Base-by-base conservation (phyloP, 2,329 filamentous ascomycete species). In the Colletotrichum australisinense region DNA sequence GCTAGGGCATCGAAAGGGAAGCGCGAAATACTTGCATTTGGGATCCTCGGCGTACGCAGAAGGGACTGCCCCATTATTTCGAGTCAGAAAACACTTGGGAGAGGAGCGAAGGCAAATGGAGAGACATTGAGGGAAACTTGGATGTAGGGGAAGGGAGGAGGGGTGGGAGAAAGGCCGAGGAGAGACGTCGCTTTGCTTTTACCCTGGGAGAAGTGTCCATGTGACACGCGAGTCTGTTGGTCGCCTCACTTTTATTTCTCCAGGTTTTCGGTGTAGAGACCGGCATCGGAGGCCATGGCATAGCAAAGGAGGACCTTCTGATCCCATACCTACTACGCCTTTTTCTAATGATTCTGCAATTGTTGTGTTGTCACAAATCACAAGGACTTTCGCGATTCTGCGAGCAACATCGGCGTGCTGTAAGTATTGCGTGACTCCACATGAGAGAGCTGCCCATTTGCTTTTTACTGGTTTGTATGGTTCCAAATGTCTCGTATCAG, bases 1-100 rank as follows among this genome's bases (percentile, higher is more conserved):
- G 56, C 56, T 46, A 28, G 67, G 62, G 62, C 67, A 73, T 57
- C 46, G 49, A 38, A 38, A 63, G 56, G 69, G 56, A 35, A 52
- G 67, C 67, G 71, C 60, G 49, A 73, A 62, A 69, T n/a, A 68
- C 60, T 74, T 74, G 69, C 65, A 73, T 73, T 66, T 74, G 69
- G 73, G 69, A 63, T 66, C 59, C 69, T 74, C 55, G 73, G 73
- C 69, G 73, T 69, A 74, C 53, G 69, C 73, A 74, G 69, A 74
- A 74, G 64, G 72, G 68, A 68, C 57, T 69, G 65, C 69, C 57
- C 62, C 46, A 56, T 73, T 55, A 66, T 73, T 73, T 71, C 56
- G 67, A 73, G 60, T 58, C 49, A 56, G 66, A 73, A 73, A 65
- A 70, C 46, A 59, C 26, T 12, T 53, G 46, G 30, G 46, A 24